Percentiles rank a stretch among this genome's conserved stretches.
Conservation (phyloP, 2,329 filamentous ascomycete species). For the Nigrospora sphaerica region DNA sequence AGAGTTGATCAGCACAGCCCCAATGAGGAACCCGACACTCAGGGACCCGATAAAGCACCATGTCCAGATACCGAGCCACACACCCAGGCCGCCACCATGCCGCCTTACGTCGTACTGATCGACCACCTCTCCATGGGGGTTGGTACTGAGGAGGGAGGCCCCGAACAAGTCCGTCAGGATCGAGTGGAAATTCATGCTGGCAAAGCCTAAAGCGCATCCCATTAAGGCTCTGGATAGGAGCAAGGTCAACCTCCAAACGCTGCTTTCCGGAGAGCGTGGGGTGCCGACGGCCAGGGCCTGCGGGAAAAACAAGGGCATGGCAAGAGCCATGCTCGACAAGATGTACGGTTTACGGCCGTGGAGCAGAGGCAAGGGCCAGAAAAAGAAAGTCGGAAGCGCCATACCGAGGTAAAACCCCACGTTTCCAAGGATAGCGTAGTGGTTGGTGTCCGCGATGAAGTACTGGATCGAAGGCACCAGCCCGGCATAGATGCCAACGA, state of each 20-base stretch:
- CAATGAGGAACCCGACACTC: conserved; percentile 64
- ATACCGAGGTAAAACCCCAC: conserved; percentile 66
- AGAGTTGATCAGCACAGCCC: conserved; percentile 60
- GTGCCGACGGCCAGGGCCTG: conserved; percentile 61
- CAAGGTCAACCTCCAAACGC: conserved; percentile 51
- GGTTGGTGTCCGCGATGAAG: conserved; percentile 61
- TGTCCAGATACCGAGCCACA: conserved; percentile 74
- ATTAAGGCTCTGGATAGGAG: conserved; percentile 59
- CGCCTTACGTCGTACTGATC: conserved; percentile 61
- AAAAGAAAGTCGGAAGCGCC: conserved; percentile 61
- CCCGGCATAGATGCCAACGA: conserved; percentile 71
- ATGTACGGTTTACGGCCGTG: conserved; percentile 75
- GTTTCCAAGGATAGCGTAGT: conserved; percentile 65
- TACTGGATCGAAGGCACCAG: conserved; percentile 76
- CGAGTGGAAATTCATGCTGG: conserved; percentile 69
- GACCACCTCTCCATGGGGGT: conserved; percentile 66
- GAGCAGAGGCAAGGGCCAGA: conserved; percentile 67
- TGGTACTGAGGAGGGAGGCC: conserved; percentile 63
- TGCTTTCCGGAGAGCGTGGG: conserved; percentile 47
- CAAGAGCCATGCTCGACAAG: conserved; percentile 58
- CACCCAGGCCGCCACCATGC: conserved; percentile 70
- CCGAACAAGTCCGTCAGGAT: conserved; percentile 71
- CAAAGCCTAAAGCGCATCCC: conserved; percentile 64
- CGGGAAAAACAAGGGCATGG: conserved; percentile 68
- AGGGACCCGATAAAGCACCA: conserved; percentile 71